phyloP scores from a whole-genome alignment of 306 rosid species.

The Rosa chinensis region DNA sequence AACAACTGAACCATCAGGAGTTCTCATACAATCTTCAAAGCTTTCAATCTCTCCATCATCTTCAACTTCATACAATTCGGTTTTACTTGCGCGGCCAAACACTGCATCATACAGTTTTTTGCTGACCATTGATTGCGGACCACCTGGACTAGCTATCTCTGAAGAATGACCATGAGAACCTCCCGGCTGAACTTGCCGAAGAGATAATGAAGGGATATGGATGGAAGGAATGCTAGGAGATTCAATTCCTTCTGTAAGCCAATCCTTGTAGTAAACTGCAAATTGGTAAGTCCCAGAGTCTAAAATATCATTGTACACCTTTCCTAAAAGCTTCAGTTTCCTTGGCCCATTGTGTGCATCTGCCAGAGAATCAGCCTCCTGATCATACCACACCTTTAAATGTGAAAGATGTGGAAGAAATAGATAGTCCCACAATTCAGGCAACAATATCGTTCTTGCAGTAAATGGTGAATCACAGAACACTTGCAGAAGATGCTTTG shows the following conservation, averaged over 20 bases:
- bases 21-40: constrained; percentile 27
- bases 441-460: constrained; percentile 63
- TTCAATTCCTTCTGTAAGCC: constrained; percentile 78
- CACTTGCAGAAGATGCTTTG: constrained; percentile 83
- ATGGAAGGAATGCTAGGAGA: constrained; percentile 64
- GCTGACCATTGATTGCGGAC: constrained; percentile 66
- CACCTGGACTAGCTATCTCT: constrained; percentile 44
- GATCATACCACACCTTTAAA: constrained; percentile 58
- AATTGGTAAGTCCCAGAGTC: constrained; percentile 65
- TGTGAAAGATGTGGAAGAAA: constrained; percentile 72
- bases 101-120: constrained; percentile 67
- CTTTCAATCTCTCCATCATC: constrained; percentile 34
- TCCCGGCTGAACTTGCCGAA: constrained; percentile 34
- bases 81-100: constrained; percentile 39
- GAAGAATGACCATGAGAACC: constrained; percentile 46
- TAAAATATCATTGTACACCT: constrained; percentile 59
- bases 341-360: constrained; percentile 45
- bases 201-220: constrained; percentile 46
- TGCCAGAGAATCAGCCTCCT: constrained; percentile 48
- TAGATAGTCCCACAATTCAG: constrained; percentile 72
- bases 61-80: constrained; percentile 35
- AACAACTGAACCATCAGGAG: constrained; percentile 44
- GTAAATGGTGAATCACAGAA: constrained; percentile 67
- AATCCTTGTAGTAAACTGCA: constrained; percentile 75
- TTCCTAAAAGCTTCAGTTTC: constrained; percentile 48